Conservation (phyloP, 768 basidiomycete species). For the Fomitopsis pulvina region DNA sequence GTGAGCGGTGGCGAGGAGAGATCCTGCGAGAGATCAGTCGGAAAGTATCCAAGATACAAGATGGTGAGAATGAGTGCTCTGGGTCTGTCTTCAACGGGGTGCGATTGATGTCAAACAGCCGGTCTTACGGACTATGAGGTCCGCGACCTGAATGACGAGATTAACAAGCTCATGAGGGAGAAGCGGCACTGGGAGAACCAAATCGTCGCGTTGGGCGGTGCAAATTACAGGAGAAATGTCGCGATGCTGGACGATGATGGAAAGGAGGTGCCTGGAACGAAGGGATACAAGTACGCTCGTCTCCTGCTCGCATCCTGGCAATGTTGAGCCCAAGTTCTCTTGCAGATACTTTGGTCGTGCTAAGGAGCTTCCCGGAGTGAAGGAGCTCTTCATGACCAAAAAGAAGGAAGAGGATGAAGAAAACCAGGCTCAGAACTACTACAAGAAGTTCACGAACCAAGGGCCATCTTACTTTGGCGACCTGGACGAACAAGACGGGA, state of each 20-base stretch:
- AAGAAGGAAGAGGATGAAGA: slow-evolving; percentile 90
- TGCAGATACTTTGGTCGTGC: slow-evolving; percentile 93
- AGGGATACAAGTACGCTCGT: slow-evolving; percentile 82
- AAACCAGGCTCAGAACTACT: slow-evolving; percentile 63
- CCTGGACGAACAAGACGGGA: slow-evolving; percentile 67
- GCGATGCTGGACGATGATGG: slow-evolving; percentile 94
- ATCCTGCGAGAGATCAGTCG: slow-evolving; percentile 90
- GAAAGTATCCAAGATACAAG: slow-evolving; percentile 98
- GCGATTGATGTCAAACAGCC: slow-evolving; percentile 38
- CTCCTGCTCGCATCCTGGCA: not conserved
- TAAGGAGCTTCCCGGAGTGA: slow-evolving; percentile 91
- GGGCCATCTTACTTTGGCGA: slow-evolving; percentile 91
- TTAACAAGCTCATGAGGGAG: slow-evolving; percentile 92
- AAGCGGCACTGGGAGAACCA: slow-evolving; percentile 98
- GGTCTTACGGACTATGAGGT: slow-evolving; percentile 94
- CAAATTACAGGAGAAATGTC: slow-evolving; percentile 91
- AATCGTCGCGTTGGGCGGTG: slow-evolving; percentile 92
- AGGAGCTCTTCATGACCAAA: slow-evolving; percentile 86
- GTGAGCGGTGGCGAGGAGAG: slow-evolving; percentile 95
- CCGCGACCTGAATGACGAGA: slow-evolving; percentile 94
- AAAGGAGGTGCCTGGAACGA: slow-evolving; percentile 91
- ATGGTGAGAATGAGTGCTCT: slow-evolving; percentile 46
- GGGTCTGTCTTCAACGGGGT: not conserved
- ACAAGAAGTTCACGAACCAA: slow-evolving; percentile 85
- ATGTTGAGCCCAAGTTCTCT: not conserved